phyloP scores from a whole-genome alignment of 2,329 filamentous ascomycete genomes.

The Pezicula rhizophila region DNA sequence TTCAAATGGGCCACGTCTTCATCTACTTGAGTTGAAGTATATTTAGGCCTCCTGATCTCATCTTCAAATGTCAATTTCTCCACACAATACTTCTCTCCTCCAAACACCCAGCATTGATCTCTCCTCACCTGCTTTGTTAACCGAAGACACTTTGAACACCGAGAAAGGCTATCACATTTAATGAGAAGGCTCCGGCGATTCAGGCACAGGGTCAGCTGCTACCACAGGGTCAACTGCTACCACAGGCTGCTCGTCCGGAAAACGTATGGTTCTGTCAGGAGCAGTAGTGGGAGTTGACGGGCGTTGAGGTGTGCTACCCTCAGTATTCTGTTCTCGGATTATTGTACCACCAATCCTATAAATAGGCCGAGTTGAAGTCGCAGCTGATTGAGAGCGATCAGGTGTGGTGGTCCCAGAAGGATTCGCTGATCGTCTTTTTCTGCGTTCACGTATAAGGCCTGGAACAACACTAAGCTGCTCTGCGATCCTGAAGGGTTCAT shows the following conservation, averaged over 20 bases:
- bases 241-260: slow-evolving; percentile 34
- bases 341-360: slow-evolving; percentile 36
- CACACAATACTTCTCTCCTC: no score
- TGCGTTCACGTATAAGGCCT: slow-evolving; percentile 16
- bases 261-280: slow-evolving; percentile 34
- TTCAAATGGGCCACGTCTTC: no score
- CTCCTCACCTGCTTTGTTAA: not conserved
- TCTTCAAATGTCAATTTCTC: no score
- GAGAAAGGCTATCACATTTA: no score
- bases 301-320: not conserved
- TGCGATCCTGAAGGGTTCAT: slow-evolving; percentile 10
- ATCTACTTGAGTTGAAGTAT: no score
- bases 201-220: not conserved
- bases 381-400: slow-evolving; percentile 1
- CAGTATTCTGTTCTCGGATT: slow-evolving; percentile 8
- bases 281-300: slow-evolving; percentile 10
- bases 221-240: not conserved
- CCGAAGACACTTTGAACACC: not conserved
- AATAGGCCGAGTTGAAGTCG: slow-evolving; percentile 23
- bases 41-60: no score
- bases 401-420: slow-evolving; percentile 11
- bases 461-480: slow-evolving; percentile 6
- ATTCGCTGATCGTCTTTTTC: slow-evolving; percentile 1
- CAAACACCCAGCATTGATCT: not conserved
- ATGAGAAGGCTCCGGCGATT: no score